These are phyloP conservation scores for Metschnikowia arizonensis DNA, from an alignment of 805 yeast species.

Conservation along the genomic window DNA sequence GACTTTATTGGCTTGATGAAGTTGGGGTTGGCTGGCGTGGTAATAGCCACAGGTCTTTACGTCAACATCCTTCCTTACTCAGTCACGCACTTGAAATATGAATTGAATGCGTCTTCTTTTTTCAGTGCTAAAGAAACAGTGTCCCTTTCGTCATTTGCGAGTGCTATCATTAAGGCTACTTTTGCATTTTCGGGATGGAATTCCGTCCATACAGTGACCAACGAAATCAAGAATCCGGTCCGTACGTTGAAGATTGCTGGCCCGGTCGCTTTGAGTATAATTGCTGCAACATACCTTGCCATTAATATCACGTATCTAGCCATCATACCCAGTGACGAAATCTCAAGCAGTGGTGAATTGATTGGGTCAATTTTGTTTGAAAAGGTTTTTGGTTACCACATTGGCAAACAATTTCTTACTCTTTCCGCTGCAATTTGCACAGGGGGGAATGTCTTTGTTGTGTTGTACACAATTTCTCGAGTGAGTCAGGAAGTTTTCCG, in stretches of 20 bases:
- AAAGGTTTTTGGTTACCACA: conserved; percentile 47
- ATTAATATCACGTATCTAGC: conserved; percentile 55
- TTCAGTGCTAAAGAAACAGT: conserved; percentile 31
- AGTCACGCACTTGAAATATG: conserved; percentile 41
- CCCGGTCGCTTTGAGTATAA: conserved; percentile 47
- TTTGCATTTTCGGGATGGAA: conserved; percentile 66
- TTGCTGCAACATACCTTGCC: conserved; percentile 46
- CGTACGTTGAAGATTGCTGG: conserved; percentile 60
- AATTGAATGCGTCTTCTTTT: conserved; percentile 32
- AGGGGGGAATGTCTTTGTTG: conserved; percentile 61
- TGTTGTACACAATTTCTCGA: conserved; percentile 54
- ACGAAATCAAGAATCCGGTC: conserved; percentile 57
- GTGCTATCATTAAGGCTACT: conserved; percentile 54
- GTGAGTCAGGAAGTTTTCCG: conserved; percentile 63
- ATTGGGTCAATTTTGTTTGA: conserved; percentile 57
- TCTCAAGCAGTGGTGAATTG: conserved; percentile 52
- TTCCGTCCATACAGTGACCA: conserved; percentile 54
- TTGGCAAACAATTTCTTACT: conserved; percentile 54
- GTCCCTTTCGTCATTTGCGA: conserved; percentile 44
- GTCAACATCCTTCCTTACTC: conserved; percentile 48
- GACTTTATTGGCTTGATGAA: conserved; percentile 62
- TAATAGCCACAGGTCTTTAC: conserved; percentile 57
- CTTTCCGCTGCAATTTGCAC: conserved; percentile 57
- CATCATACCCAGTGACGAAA: conserved; percentile 50
- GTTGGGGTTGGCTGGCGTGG: conserved; percentile 47